Evolutionary conservation across 805 yeast genomes (phyloP).

Genomic region (Suhomyces sp.): DNA sequence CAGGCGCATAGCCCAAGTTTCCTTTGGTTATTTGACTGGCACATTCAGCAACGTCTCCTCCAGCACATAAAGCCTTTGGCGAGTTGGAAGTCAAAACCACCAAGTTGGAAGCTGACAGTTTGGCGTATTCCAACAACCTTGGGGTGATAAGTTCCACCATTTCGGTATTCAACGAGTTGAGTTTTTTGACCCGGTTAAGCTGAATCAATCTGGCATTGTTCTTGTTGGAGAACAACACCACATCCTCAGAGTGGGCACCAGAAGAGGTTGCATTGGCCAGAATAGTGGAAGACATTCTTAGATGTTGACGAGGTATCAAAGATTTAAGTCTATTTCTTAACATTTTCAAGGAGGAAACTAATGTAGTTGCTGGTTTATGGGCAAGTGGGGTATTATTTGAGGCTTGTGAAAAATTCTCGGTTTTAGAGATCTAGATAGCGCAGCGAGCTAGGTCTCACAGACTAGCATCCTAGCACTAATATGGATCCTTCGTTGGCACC

Average conservation of each 20-base stretch:
- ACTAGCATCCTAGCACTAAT: neutral
- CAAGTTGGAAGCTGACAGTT: conserved; percentile 60
- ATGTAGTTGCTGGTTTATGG: neutral
- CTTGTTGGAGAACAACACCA: conserved; percentile 61
- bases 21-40: conserved; percentile 57
- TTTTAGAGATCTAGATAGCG: neutral
- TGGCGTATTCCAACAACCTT: conserved; percentile 71
- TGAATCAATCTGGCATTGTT: conserved; percentile 70
- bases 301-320: neutral
- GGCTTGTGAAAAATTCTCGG: conserved; percentile 6
- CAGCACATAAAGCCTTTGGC: conserved; percentile 86
- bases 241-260: conserved; percentile 35
- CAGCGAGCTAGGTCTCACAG: neutral
- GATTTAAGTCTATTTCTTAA: conserved; percentile 8
- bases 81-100: conserved; percentile 64
- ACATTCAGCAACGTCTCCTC: conserved; percentile 89
- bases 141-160: conserved; percentile 76
- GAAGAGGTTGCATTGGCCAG: conserved; percentile 6
- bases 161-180: conserved; percentile 76
- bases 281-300: conserved; percentile 20
- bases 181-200: conserved; percentile 75
- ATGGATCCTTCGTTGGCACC: too few relatives aligned
- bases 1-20: conserved; percentile 47
- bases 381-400: conserved; percentile 1
- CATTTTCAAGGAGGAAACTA: conserved; percentile 4